Evolutionary conservation across 2,329 filamentous ascomycete genomes (phyloP), one percentile per base, ranked within the genome.

Genomic region (Periconia sp.): DNA sequence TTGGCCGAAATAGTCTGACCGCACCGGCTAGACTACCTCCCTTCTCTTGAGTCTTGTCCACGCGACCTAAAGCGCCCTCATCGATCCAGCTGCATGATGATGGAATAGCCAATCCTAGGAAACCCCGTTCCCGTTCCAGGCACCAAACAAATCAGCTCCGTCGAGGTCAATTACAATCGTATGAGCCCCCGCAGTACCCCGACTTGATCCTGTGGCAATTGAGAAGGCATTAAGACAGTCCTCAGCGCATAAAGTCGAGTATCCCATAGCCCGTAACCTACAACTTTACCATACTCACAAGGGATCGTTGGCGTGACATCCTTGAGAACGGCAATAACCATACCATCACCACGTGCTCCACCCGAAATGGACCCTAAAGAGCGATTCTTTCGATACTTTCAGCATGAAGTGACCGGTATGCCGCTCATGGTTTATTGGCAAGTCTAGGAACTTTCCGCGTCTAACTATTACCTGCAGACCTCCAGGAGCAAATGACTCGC

Each of bases 351-450:
- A 14, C 23, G 49, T n/a, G 37, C 56, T 3, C 61, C 58, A 20
- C 50, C 57, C 17, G 65, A 67, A n/a, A 51, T 60, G 13, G 69
- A 68, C 6, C 75, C 85, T 53, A 94, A 92, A 62, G 88, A 93
- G 68, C 85, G 85, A 37, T 96, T 96, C 78, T 92, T 93, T 72
- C 85, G 86, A 63, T 88, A 91, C 69, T 96, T 96, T 67, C 87
- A 91, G 61, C 82, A 86, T 63, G 87, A 90, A 73, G 84, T 89
- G 48, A 84, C 85, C 45, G 82, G 90, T 92, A 77, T 55, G 60
- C 71, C 8, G 14, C 11, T 15, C 44, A 42, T 23, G 63, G 23
- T 31, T 6, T 10, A 5, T n/a, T 37, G 33, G 10, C 11, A 37
- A 11, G 11, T 37, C 33, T 14, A 37, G 33, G 23, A 27, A 27